These are phyloP conservation scores for Botryosphaeria dothidea DNA, from an alignment of 2,329 filamentous ascomycete species.

Conservation along the genomic window DNA sequence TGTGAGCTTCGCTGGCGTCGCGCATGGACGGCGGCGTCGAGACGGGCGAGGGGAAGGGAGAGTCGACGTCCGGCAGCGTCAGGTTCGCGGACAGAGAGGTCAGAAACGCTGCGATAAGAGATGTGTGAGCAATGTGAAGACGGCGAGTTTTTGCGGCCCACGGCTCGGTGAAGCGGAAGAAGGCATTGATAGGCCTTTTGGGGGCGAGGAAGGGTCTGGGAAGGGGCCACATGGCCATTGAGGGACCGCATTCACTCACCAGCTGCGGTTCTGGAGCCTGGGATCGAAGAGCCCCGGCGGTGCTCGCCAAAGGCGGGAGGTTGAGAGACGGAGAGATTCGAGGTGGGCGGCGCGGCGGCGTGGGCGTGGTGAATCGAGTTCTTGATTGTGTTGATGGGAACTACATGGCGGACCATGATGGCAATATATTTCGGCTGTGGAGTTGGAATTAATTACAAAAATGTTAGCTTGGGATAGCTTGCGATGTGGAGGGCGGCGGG, in stretches of 20 bases:
- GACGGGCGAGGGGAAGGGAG: constrained; percentile 59
- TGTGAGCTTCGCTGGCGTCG: constrained; percentile 42
- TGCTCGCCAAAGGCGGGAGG: constrained; percentile 19
- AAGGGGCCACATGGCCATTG: constrained; percentile 9
- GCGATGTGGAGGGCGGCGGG: constrained; percentile 6
- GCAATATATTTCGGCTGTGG: neutral
- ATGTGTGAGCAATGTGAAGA: neutral
- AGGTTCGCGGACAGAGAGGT: constrained; percentile 80
- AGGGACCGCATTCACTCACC: constrained; percentile 29
- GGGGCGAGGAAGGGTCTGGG: neutral
- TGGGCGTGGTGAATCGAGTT: constrained; percentile 14
- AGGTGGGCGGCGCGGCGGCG: neutral
- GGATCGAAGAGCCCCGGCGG: constrained; percentile 24
- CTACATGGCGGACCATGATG: constrained; percentile 21
- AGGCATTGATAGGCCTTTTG: neutral
- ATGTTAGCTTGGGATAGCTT: neutral
- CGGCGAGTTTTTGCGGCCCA: neutral
- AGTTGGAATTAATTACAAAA: neutral
- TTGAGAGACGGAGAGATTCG: neutral
- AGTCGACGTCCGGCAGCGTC: constrained; percentile 60
- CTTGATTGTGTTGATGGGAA: constrained; percentile 20
- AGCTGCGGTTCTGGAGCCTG: constrained; percentile 40
- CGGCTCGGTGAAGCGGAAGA: neutral
- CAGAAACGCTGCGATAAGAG: constrained; percentile 67
- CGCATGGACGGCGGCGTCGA: constrained; percentile 63